These are phyloP conservation scores for Haemoproteus tartakovskyi DNA, from an alignment of 169 alveolate species.

Conservation along the genomic window DNA sequence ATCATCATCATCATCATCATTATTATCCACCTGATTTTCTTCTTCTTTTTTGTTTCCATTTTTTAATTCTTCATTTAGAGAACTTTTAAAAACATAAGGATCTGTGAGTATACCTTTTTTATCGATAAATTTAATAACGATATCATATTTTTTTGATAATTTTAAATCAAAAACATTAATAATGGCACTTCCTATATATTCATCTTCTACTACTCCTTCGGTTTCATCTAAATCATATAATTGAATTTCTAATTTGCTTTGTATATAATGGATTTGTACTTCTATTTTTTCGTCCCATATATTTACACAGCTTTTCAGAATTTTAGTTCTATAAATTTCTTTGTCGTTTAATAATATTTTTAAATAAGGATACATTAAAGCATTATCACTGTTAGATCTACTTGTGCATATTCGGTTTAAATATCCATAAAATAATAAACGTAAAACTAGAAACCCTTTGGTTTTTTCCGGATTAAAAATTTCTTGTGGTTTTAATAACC, in stretches of 20 bases:
- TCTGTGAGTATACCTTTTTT: conserved; percentile 18
- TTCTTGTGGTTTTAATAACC: conserved; percentile 28
- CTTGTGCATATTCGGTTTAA: conserved; percentile 31
- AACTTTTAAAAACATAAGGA: conserved; percentile 3
- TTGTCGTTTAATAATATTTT: conserved; percentile 32
- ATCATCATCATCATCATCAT: neutral
- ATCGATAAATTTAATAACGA: conserved; percentile 22
- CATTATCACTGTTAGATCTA: conserved; percentile 51
- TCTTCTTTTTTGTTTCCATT: neutral
- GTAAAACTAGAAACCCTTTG: conserved; percentile 43
- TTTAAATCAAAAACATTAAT: conserved; percentile 21
- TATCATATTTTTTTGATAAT: conserved; percentile 33
- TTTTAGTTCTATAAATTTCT: conserved; percentile 38
- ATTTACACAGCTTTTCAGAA: conserved; percentile 18
- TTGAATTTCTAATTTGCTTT: conserved; percentile 53
- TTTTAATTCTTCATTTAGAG: neutral
- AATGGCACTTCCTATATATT: conserved; percentile 62
- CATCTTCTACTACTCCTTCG: conserved; percentile 61
- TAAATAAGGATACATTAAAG: conserved; percentile 58
- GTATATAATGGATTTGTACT: conserved; percentile 57
- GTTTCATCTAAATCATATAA: conserved; percentile 62
- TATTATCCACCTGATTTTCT: neutral
- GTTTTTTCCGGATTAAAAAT: conserved; percentile 45
- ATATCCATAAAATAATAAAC: conserved; percentile 44
- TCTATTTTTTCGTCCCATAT: conserved; percentile 59